These are phyloP conservation scores for Boletus vermiculosoides DNA, from an alignment of 768 basidiomycete species.

Conservation along the genomic window DNA sequence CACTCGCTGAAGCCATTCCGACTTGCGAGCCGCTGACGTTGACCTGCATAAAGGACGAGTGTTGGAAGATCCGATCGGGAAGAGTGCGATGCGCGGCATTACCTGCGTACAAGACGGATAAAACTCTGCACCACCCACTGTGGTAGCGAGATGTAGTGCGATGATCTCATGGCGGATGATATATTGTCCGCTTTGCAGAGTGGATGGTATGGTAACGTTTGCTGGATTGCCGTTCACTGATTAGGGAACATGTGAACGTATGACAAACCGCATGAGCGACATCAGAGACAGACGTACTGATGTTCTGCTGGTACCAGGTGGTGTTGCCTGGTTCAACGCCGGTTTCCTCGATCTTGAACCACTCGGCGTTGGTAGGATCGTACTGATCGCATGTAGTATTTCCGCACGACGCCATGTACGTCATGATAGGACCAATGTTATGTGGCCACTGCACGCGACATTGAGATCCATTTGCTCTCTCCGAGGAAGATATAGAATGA, in stretches of 20 bases:
- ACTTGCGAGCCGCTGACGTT: conserved; percentile 52
- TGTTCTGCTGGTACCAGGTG: conserved; percentile 52
- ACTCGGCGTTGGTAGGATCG: conserved; percentile 55
- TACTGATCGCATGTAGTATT: conserved; percentile 57
- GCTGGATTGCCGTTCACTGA: conserved; percentile 43
- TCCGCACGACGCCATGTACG: conserved; percentile 70
- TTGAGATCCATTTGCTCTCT: background rate
- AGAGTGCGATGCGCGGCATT: conserved; percentile 1
- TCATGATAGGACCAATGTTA: conserved; percentile 67
- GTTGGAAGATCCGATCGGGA: background rate
- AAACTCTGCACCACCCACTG: conserved; percentile 69
- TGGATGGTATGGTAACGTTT: conserved; percentile 44
- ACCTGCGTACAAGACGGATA: conserved; percentile 68
- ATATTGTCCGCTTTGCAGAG: conserved; percentile 67
- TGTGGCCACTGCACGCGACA: conserved; percentile 44
- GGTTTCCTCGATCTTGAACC: conserved; percentile 71
- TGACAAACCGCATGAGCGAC: background rate
- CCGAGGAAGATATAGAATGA: background rate
- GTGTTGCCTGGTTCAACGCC: conserved; percentile 39
- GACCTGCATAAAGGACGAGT: conserved; percentile 37
- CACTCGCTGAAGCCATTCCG: conserved; percentile 43
- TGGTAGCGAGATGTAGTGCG: conserved; percentile 65
- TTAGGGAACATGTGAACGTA: background rate
- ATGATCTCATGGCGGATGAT: conserved; percentile 80
- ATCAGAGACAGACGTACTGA: conserved; percentile 42